Conservation (phyloP, 2,329 filamentous ascomycete genomes). For the Corinectria fuckeliana region DNA sequence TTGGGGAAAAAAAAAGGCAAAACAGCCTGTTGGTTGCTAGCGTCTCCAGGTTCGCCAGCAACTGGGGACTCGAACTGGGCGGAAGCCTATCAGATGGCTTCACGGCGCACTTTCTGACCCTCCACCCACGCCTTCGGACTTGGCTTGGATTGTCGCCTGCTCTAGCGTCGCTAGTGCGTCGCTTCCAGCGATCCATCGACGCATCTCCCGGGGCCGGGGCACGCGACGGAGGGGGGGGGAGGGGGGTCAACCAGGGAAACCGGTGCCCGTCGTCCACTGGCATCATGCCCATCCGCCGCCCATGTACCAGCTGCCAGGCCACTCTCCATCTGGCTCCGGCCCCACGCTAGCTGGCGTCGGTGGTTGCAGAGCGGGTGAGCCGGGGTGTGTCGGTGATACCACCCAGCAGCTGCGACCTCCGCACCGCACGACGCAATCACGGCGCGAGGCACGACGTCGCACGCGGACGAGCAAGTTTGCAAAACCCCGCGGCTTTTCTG, state of each 20-base stretch:
- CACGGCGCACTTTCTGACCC: not conserved
- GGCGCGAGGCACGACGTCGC: not conserved
- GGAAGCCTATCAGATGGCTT: conserved; percentile 8
- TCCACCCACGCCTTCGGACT: conserved; percentile 4
- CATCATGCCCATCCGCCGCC: conserved; percentile 3
- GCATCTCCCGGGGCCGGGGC: conserved; percentile 20
- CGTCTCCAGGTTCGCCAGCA: not conserved
- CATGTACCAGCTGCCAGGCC: not conserved
- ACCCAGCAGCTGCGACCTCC: conserved; percentile 14
- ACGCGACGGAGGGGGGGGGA: conserved; percentile 19
- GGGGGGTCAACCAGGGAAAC: conserved; percentile 8
- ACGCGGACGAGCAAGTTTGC: conserved; percentile 2
- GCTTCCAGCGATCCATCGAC: conserved; percentile 19
- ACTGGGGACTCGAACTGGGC: not conserved
- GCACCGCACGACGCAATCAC: conserved; percentile 12
- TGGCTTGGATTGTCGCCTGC: not conserved
- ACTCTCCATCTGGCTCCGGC: not conserved
- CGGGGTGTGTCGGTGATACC: conserved; percentile 19
- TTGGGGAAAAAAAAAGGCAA: too few species aligned
- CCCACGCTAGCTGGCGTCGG: conserved; percentile 13
- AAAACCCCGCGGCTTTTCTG: not conserved
- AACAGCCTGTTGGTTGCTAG: conserved; percentile 20
- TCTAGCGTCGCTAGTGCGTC: conserved; percentile 12
- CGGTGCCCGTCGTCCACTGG: conserved; percentile 1
- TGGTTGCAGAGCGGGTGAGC: conserved; percentile 17